Evolutionary conservation across 768 basidiomycete genomes (phyloP).

Genomic region (Rhizopogon vulgaris): DNA sequence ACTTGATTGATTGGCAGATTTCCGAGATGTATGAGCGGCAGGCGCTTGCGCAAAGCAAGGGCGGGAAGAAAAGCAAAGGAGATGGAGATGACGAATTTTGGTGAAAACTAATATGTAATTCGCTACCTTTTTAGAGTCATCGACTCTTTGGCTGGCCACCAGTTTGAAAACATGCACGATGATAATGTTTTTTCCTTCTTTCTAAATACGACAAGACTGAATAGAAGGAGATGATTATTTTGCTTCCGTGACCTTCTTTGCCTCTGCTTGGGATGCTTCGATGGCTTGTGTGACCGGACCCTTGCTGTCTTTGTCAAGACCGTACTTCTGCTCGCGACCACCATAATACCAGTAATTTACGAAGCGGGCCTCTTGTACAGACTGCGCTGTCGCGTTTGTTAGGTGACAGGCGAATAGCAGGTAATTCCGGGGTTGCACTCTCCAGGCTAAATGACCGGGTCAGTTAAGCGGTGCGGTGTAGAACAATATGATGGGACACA

Average conservation of each 20-base stretch:
- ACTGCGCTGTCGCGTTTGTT: constrained; percentile 86
- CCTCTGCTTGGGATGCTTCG: constrained; percentile 37
- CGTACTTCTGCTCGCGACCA: constrained; percentile 71
- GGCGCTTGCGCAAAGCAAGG: constrained; percentile 69
- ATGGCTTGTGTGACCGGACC: constrained; percentile 47
- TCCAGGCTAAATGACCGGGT: constrained; percentile 61
- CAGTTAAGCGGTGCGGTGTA: constrained; percentile 3
- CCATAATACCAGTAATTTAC: constrained; percentile 88
- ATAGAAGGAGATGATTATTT: constrained; percentile 9
- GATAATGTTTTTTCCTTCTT: background rate
- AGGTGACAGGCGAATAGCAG: constrained; percentile 90
- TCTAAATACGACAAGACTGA: background rate
- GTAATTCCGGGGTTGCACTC: constrained; percentile 93
- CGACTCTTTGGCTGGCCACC: background rate
- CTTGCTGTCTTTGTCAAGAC: constrained; percentile 26
- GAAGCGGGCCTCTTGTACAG: constrained; percentile 79
- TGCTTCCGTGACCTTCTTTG: constrained; percentile 29
- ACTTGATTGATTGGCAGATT: constrained; percentile 41
- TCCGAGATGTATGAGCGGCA: constrained; percentile 94
- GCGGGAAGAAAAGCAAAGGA: constrained; percentile 58
- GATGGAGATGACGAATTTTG: constrained; percentile 74
- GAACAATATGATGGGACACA: constrained; percentile 26
- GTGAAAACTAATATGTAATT: constrained; percentile 32
- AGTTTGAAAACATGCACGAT: constrained; percentile 4
- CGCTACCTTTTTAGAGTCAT: constrained; percentile 14